Percentiles rank a stretch among this genome's conserved stretches.
Evolutionary conservation across 1,284 basidiomycete species (phyloP).

Genomic region (Cutaneotrichosporon sp.): DNA sequence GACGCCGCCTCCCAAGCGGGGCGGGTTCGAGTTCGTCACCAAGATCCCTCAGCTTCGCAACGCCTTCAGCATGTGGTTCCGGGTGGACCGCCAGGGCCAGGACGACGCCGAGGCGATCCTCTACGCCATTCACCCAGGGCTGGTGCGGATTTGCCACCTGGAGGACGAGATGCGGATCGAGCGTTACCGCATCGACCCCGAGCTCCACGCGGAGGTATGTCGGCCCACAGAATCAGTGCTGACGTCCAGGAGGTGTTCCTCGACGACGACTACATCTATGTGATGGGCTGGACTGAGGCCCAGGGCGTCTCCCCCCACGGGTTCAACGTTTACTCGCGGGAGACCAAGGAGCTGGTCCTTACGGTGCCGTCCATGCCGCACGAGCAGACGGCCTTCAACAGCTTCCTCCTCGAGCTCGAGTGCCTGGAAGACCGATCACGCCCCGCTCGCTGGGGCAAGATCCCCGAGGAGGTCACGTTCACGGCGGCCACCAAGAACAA

Average conservation of each 20-base stretch:
- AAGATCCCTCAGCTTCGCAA: not conserved
- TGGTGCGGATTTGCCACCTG: not conserved
- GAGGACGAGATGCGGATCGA: not conserved
- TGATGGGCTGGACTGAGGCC: not conserved
- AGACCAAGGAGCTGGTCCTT: not conserved
- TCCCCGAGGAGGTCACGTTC: not conserved
- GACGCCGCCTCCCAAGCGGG: not conserved
- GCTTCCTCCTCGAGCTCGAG: not conserved
- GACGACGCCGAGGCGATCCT: not conserved
- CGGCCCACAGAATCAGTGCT: not conserved
- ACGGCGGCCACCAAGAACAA: no score
- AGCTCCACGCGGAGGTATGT: not conserved
- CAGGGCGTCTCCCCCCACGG: not conserved
- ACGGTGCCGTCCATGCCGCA: not conserved
- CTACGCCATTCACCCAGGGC: not conserved
- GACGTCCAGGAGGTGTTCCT: not conserved
- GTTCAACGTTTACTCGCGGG: not conserved
- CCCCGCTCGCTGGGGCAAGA: not conserved
- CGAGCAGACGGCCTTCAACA: no score
- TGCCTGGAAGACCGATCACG: not conserved
- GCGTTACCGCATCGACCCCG: not conserved
- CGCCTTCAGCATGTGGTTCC: not conserved
- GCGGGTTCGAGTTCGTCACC: not conserved
- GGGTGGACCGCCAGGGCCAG: not conserved
- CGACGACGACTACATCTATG: not conserved